Conservation (phyloP, 352 stramenopile genomes). For the Globisporangium iwayamae region DNA sequence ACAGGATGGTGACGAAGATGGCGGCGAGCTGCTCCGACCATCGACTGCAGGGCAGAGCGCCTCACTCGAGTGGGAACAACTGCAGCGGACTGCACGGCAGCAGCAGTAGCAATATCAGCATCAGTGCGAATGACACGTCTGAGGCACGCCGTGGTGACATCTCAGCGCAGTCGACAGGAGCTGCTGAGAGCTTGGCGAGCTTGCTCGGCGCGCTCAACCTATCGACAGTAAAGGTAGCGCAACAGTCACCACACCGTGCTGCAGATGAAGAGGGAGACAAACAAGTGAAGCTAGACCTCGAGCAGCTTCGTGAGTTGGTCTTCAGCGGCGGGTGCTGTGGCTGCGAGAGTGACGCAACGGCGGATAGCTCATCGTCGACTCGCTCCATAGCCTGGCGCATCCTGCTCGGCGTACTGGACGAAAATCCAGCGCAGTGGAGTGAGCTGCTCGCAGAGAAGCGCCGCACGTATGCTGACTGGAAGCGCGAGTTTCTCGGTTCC, state of each 20-base stretch:
- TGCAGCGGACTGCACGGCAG: neutral
- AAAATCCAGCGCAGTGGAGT: conserved; percentile 15
- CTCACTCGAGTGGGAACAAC: conserved; percentile 3
- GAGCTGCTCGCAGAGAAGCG: conserved; percentile 20
- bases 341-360: neutral
- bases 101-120: neutral
- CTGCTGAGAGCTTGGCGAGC: neutral
- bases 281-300: conserved; percentile 14
- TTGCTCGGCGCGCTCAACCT: neutral
- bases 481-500: conserved; percentile 33
- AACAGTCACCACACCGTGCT: neutral
- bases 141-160: neutral
- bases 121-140: neutral
- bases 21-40: conserved; percentile 2
- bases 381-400: conserved; percentile 37
- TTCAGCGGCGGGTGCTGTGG: conserved; percentile 10
- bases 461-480: conserved; percentile 27
- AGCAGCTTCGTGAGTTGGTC: conserved; percentile 20
- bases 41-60: neutral
- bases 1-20: conserved; percentile 15
- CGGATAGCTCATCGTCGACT: neutral
- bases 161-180: neutral
- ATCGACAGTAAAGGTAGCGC: neutral
- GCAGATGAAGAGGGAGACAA: neutral
- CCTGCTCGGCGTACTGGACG: conserved; percentile 36